These are phyloP conservation scores for Annulohypoxylon stygium DNA, from an alignment of 495 filamentous ascomycete genomes.

Conservation along the genomic window DNA sequence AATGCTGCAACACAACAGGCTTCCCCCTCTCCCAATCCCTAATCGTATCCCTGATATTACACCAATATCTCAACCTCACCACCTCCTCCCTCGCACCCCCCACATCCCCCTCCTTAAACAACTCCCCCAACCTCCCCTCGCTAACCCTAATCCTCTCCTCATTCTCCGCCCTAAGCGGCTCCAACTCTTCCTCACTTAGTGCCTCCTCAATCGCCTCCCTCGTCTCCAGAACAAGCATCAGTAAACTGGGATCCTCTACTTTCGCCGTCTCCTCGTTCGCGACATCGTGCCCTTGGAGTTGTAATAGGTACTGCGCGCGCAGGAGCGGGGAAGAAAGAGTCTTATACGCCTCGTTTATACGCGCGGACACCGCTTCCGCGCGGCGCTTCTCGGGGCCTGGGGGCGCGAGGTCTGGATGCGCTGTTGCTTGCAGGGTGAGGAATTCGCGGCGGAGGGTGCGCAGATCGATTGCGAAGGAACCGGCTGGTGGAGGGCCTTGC, in stretches of 20 bases:
- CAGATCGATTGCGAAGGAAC: constrained; percentile 79
- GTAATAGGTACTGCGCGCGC: constrained; percentile 86
- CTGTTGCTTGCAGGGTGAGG: constrained; percentile 79
- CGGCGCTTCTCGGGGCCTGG: constrained; percentile 54
- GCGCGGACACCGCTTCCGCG: constrained; percentile 78
- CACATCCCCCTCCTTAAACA: constrained; percentile 76
- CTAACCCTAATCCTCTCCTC: constrained; percentile 71
- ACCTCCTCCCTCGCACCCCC: constrained; percentile 75
- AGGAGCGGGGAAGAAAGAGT: constrained; percentile 81
- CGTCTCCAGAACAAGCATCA: constrained; percentile 90
- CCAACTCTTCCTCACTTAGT: constrained; percentile 72
- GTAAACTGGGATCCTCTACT: constrained; percentile 76
- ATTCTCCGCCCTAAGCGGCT: constrained; percentile 72
- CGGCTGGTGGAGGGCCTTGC: constrained; percentile 79
- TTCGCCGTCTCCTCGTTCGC: constrained; percentile 79
- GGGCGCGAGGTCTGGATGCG: constrained; percentile 78
- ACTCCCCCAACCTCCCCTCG: constrained; percentile 68
- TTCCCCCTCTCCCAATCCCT: constrained; percentile 85
- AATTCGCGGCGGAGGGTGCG: constrained; percentile 83
- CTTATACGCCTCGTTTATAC: constrained; percentile 90
- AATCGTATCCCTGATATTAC: constrained; percentile 84
- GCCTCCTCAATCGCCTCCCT: constrained; percentile 87
- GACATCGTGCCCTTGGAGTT: constrained; percentile 78
- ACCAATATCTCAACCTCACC: constrained; percentile 89
- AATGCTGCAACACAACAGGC: constrained; percentile 75